Evolutionary conservation across 768 basidiomycete species (phyloP).

Genomic region (Leccinum variicolor): DNA sequence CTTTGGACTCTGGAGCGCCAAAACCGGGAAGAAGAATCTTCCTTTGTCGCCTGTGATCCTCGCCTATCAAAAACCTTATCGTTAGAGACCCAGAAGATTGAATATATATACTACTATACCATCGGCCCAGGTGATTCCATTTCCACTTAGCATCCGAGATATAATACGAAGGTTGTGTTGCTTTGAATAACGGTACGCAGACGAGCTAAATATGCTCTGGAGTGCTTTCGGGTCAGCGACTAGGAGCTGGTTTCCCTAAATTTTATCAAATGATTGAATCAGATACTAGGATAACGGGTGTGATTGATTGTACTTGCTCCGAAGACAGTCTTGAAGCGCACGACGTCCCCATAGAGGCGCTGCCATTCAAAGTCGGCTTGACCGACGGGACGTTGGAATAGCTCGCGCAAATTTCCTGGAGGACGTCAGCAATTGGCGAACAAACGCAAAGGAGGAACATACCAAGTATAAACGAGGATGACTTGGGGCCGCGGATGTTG

Average conservation of each 20-base stretch:
- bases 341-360: conserved; percentile 25
- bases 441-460: neutral
- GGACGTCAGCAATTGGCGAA: conserved; percentile 20
- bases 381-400: conserved; percentile 28
- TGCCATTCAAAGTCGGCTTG: conserved; percentile 31
- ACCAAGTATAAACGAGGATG: conserved; percentile 24
- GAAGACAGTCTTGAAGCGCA: conserved; percentile 28
- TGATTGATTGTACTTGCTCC: conserved; percentile 16
- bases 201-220: conserved; percentile 37
- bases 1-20: conserved; percentile 47
- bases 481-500: conserved; percentile 19
- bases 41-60: conserved; percentile 51
- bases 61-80: conserved; percentile 19
- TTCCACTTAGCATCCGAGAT: conserved; percentile 26
- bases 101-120: conserved; percentile 22
- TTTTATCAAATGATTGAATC: conserved; percentile 5
- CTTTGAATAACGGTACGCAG: conserved; percentile 43
- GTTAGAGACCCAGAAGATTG: conserved; percentile 6
- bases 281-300: neutral
- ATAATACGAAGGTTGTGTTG: conserved; percentile 24
- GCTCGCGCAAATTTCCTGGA: conserved; percentile 28
- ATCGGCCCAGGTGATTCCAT: conserved; percentile 39
- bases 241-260: conserved; percentile 44
- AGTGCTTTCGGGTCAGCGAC: conserved; percentile 48
- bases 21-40: conserved; percentile 57